phyloP scores from a whole-genome alignment of 345 rosid genomes.

The Sisymbrium irio region DNA sequence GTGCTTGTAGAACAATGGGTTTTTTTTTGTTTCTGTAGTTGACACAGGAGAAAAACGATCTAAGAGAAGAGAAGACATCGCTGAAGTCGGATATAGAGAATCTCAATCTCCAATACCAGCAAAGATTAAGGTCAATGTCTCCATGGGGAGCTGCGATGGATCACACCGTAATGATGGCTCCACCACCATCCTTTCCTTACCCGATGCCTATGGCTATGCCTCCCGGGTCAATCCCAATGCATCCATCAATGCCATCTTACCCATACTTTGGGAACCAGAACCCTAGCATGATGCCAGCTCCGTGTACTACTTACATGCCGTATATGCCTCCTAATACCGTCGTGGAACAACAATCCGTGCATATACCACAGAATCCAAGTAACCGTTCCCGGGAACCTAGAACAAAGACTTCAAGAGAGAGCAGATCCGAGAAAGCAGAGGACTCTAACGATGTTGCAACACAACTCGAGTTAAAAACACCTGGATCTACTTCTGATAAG shows the following conservation, averaged over 20 bases:
- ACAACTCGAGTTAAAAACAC: constrained; percentile 83
- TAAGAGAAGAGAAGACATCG: constrained; percentile 81
- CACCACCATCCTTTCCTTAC: constrained; percentile 61
- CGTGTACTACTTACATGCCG: constrained; percentile 68
- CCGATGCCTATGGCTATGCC: constrained; percentile 79
- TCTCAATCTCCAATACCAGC: constrained; percentile 76
- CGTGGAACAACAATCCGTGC: constrained; percentile 57
- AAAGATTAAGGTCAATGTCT: constrained; percentile 52
- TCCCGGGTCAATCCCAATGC: constrained; percentile 75
- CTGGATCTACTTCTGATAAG: constrained; percentile 72
- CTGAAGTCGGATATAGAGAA: constrained; percentile 68
- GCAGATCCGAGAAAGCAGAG: constrained; percentile 48
- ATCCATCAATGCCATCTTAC: constrained; percentile 71
- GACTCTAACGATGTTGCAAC: constrained; percentile 76
- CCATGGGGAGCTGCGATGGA: constrained; percentile 73
- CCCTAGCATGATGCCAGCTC: constrained; percentile 59
- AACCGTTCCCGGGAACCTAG: constrained; percentile 46
- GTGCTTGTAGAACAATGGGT: neutral
- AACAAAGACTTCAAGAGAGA: constrained; percentile 55
- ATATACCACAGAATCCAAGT: constrained; percentile 39
- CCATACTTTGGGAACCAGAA: constrained; percentile 70
- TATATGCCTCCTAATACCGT: constrained; percentile 52
- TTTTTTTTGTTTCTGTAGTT: constrained; percentile 39
- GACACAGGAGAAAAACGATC: constrained; percentile 83
- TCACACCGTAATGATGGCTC: constrained; percentile 72